Percentiles rank a stretch among this genome's conserved stretches.
Evolutionary conservation across 352 stramenopile species (phyloP).

Genomic region (Phytopythium boreale): DNA sequence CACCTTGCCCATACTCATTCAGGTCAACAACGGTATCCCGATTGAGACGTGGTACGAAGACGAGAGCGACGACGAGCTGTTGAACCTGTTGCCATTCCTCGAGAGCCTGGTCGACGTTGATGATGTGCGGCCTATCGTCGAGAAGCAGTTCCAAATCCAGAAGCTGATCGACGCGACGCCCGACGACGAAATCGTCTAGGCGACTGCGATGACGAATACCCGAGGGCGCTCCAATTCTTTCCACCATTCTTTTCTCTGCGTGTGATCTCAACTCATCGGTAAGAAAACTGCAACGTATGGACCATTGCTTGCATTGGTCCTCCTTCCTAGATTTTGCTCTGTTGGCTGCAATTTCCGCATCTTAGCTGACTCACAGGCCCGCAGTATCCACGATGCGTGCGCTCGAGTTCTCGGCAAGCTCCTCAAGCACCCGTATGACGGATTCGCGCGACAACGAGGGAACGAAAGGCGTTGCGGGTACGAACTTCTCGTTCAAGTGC

Average conservation of each 20-base stretch:
- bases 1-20: neutral
- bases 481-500: neutral
- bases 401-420: neutral
- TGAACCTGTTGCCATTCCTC: slow-evolving; percentile 96
- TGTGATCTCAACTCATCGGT: slow-evolving; percentile 1
- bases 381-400: neutral
- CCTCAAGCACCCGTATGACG: neutral
- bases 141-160: slow-evolving; percentile 90
- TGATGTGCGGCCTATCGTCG: slow-evolving; percentile 88
- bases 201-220: neutral
- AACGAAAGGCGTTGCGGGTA: neutral
- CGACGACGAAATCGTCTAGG: slow-evolving; percentile 40
- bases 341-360: neutral
- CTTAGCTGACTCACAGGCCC: neutral
- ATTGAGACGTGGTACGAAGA: slow-evolving; percentile 99
- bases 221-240: neutral
- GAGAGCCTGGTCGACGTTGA: slow-evolving; percentile 83
- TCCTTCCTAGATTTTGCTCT: neutral
- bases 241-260: neutral
- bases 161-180: slow-evolving; percentile 83
- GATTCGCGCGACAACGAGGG: neutral
- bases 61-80: slow-evolving; percentile 93
- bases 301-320: neutral
- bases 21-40: slow-evolving; percentile 96
- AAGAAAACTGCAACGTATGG: neutral